Base-by-base conservation (phyloP, 768 basidiomycete genomes). In the Asterophora parasitica region DNA sequence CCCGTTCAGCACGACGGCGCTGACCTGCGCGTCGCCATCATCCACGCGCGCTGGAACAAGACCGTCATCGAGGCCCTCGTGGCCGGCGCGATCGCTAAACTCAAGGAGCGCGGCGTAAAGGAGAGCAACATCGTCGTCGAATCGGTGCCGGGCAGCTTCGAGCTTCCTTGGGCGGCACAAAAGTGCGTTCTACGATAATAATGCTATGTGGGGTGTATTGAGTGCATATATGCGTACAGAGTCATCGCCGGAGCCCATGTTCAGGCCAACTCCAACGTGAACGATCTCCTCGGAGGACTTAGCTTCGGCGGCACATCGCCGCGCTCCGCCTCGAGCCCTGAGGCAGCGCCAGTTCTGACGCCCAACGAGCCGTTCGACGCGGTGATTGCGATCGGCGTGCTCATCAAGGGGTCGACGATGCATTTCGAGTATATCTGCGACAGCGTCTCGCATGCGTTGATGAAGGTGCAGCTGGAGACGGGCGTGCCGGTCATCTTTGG, bases 391-490 rank as follows among this genome's bases (percentile, higher is more conserved):
- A 91, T 98, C 61, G 96, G 96, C 11, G 92, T 95, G 31, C 84
- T 99, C 63, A 96, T 99, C 75, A 99, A 99, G 65, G 95, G 96
- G 44, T 76, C 82, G 1, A 98, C 96, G 13, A 96, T 96, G 92
- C 96, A 99, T 72, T 99, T 98, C 66, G 96, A 99, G 66, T 99
- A 99, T 76, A 99, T 98, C 66, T 89, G 81, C 66, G 92, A 97
- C 59, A 81, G 83, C 51, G 94, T 97, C 50, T 83, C 92, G 34
- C 88, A 97, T 58, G 93, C 85, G 36, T 74, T 99, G 54, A 99
- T 98, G 96, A 81, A 79, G 59, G 82, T 97, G 16, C 92, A 95
- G 68, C 73, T 97, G 58, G 95, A 98, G 66, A 84, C 88, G 1
- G 92, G 92, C 12, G 81, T 89, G 17, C 96, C 96, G 0, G 89